Conservation (phyloP, 805 yeast genomes). For the Candida orba region DNA sequence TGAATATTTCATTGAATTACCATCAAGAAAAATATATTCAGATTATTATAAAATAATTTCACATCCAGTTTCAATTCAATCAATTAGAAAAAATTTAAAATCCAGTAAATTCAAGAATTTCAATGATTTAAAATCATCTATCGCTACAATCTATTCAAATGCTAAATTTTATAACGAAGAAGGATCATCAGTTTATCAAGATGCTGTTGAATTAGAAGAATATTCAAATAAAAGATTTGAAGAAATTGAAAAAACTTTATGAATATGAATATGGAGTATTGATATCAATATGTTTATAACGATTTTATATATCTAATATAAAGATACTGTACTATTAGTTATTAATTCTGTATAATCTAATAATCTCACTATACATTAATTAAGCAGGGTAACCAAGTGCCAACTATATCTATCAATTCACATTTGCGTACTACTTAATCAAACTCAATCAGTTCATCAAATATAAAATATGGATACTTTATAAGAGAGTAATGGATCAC, state of each 20-base stretch:
- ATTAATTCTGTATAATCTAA: no score
- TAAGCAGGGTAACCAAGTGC: not conserved
- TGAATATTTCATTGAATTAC: constrained; percentile 60
- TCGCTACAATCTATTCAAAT: constrained; percentile 71
- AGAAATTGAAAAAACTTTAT: constrained; percentile 12
- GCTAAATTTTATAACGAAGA: constrained; percentile 88
- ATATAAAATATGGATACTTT: not conserved
- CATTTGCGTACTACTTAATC: no score
- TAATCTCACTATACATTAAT: no score
- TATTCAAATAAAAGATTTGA: constrained; percentile 52
- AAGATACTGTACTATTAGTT: not conserved
- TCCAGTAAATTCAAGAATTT: constrained; percentile 40
- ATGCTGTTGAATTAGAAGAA: constrained; percentile 69
- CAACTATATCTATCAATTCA: no score
- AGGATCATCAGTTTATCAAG: constrained; percentile 78
- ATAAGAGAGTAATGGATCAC: not conserved
- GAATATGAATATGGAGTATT: not conserved
- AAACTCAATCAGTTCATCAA: no score
- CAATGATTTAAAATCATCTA: constrained; percentile 46
- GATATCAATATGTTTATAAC: no score
- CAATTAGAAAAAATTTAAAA: constrained; percentile 48
- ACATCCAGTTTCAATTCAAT: constrained; percentile 62
- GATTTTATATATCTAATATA: not conserved
- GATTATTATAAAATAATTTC: constrained; percentile 62
- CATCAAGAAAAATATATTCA: constrained; percentile 69